A percentile compares a stretch with the other conserved stretches of the same genome.
Conservation (phyloP, 2,329 filamentous ascomycete genomes). For the Neoascochyta sp. region DNA sequence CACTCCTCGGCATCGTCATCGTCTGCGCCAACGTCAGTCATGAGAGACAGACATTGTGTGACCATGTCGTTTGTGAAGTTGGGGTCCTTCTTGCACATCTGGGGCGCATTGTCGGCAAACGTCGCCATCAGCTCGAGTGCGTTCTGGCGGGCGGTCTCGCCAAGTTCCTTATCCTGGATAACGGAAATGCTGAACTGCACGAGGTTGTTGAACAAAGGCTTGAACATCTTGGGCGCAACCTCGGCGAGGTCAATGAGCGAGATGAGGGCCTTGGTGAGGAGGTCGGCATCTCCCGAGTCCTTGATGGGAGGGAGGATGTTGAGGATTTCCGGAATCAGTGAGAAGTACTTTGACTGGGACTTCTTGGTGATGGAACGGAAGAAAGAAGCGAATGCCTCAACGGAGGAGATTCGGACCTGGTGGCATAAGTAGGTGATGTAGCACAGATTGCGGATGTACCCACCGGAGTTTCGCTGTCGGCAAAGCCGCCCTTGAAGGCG, state of each 20-base stretch:
- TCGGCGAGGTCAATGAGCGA: slow-evolving; percentile 93
- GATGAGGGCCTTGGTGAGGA: slow-evolving; percentile 83
- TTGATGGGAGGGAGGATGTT: slow-evolving; percentile 94
- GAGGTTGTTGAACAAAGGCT: slow-evolving; percentile 84
- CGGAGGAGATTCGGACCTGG: slow-evolving; percentile 84
- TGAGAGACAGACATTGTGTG: slow-evolving; percentile 92
- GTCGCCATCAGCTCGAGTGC: slow-evolving; percentile 96
- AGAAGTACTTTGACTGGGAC: slow-evolving; percentile 80
- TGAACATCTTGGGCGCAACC: slow-evolving; percentile 96
- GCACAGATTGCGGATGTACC: slow-evolving; percentile 3
- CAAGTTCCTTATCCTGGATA: slow-evolving; percentile 92
- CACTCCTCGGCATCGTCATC: slow-evolving; percentile 94
- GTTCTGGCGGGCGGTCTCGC: slow-evolving; percentile 86
- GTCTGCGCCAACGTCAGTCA: slow-evolving; percentile 93
- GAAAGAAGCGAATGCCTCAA: slow-evolving; percentile 95
- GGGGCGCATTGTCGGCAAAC: slow-evolving; percentile 89
- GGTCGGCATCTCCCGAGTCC: slow-evolving; percentile 82
- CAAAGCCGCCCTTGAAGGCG: slow-evolving; percentile 89
- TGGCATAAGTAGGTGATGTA: slow-evolving; percentile 8
- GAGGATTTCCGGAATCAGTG: slow-evolving; percentile 82
- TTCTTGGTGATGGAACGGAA: slow-evolving; percentile 90
- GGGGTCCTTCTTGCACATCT: slow-evolving; percentile 92
- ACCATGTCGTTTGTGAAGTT: slow-evolving; percentile 95
- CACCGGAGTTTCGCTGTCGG: slow-evolving; percentile 78
- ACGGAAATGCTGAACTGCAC: slow-evolving; percentile 91